phyloP scores from a whole-genome alignment of 192 early-diverging fungal genomes.

The Jimgerdemannia flammicorona region DNA sequence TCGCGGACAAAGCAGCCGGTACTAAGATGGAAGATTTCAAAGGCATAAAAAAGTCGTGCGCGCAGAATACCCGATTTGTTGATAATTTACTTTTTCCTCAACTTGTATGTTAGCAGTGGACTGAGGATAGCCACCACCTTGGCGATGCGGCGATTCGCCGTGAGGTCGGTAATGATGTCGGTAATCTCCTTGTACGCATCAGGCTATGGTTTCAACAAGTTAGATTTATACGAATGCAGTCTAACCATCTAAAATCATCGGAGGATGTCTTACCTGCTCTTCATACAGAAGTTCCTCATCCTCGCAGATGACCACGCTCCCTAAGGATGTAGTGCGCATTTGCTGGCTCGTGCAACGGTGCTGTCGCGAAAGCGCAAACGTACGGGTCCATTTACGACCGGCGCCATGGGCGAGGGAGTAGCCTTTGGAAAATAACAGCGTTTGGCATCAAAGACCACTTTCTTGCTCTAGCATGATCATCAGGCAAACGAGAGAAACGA shows the following conservation, averaged over 20 bases:
- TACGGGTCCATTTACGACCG: constrained; percentile 44
- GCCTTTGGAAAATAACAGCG: constrained; percentile 10
- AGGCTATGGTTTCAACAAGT: constrained; percentile 18
- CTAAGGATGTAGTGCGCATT: constrained; percentile 36
- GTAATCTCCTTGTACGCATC: constrained; percentile 59
- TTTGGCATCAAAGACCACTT: no score
- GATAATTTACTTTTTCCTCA: constrained; percentile 30
- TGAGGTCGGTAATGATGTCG: constrained; percentile 46
- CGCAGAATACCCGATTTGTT: no score
- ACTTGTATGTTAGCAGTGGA: constrained; percentile 58
- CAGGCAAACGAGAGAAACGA: no score
- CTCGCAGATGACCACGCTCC: constrained; percentile 54
- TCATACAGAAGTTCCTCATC: constrained; percentile 50
- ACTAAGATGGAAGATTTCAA: no score
- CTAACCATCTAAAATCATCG: no score
- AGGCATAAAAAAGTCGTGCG: no score
- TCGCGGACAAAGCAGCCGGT: no score
- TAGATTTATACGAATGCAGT: no score
- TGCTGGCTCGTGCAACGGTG: constrained; percentile 38
- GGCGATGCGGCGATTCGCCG: constrained; percentile 20
- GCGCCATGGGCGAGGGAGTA: constrained; percentile 58
- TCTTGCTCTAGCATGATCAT: no score
- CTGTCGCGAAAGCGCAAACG: no score
- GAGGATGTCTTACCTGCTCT: constrained; percentile 20
- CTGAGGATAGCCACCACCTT: constrained; percentile 46